phyloP scores from a whole-genome alignment of 202 grass and related monocot species.

The Setaria viridis region DNA sequence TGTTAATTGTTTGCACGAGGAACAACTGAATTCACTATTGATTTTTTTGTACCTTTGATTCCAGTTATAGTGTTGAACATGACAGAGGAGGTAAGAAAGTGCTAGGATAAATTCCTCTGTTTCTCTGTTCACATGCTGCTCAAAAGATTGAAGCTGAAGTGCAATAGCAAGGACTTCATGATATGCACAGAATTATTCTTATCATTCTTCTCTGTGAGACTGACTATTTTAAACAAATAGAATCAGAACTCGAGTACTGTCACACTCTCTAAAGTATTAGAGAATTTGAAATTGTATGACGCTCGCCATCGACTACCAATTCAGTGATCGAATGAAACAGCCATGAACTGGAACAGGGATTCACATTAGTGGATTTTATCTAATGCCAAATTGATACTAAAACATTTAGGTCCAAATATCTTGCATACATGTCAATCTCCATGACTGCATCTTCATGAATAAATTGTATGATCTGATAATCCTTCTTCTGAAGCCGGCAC shows the following conservation, averaged over 20 bases:
- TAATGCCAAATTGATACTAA: not conserved
- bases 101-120: not conserved
- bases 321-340: not conserved
- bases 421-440: slow-evolving; percentile 6
- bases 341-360: not conserved
- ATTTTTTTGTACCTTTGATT: not conserved
- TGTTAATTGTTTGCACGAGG: not conserved
- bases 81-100: not conserved
- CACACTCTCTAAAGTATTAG: no score
- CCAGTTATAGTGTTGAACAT: not conserved
- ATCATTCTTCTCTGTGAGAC: no score
- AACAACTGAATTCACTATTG: no score
- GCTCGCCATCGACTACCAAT: not conserved
- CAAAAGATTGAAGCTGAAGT: not conserved
- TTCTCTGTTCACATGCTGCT: not conserved
- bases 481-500: slow-evolving; percentile 6
- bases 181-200: no score
- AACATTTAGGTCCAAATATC: not conserved
- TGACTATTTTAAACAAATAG: no score
- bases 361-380: not conserved
- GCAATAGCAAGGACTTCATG: not conserved
- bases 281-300: no score
- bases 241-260: no score
- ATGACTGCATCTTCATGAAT: slow-evolving; percentile 20
- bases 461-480: not conserved